Evolutionary conservation across 116 monocot genomes (phyloP).

Genomic region (Dioscorea cayenensis): DNA sequence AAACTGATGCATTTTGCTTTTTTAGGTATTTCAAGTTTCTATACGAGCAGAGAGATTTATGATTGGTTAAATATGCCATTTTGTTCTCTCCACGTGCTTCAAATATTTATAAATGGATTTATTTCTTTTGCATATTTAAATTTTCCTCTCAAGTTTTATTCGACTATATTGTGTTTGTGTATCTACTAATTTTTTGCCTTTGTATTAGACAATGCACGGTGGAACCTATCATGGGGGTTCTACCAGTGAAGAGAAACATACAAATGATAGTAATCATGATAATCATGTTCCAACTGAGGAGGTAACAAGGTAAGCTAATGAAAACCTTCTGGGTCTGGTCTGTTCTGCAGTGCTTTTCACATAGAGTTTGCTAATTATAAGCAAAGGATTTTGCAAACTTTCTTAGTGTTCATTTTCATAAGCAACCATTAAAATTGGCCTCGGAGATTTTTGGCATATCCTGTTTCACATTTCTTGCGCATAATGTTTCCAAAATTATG

Average conservation of each 20-base stretch:
- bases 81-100: no score
- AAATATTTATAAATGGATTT: no score
- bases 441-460: background rate
- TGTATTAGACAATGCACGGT: conserved; percentile 8
- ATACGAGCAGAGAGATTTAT: no score
- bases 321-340: no score
- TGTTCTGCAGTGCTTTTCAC: no score
- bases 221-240: background rate
- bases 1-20: no score
- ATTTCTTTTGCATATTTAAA: no score
- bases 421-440: background rate
- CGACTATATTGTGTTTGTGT: no score
- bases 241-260: background rate
- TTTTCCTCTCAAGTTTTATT: no score
- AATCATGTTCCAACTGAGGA: conserved; percentile 4
- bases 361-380: background rate
- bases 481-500: background rate
- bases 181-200: background rate
- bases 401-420: background rate
- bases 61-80: no score
- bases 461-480: background rate
- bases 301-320: conserved; percentile 3
- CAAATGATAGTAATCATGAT: background rate
- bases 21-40: no score
- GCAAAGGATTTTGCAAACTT: background rate